These are phyloP conservation scores for Cladosporium oxysporum DNA, from an alignment of 2,329 filamentous ascomycete species.

Conservation along the genomic window DNA sequence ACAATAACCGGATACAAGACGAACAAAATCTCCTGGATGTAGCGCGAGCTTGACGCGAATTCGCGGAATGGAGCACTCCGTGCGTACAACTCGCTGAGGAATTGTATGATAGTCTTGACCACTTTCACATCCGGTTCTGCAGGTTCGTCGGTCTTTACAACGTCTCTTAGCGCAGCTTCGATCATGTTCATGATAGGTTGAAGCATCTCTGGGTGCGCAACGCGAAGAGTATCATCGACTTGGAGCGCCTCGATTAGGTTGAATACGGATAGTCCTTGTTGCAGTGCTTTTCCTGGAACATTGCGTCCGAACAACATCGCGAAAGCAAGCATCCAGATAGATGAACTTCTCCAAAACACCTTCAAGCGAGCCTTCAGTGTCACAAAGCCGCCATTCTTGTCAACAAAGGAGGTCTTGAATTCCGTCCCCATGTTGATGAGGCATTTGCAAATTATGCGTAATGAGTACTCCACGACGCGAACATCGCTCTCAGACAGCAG, in stretches of 20 bases:
- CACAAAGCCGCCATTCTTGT: slow-evolving; percentile 83
- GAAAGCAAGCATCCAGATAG: slow-evolving; percentile 85
- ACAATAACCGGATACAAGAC: slow-evolving; percentile 87
- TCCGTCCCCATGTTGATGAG: slow-evolving; percentile 77
- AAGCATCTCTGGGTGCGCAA: slow-evolving; percentile 76
- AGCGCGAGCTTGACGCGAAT: slow-evolving; percentile 77
- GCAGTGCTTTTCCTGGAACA: slow-evolving; percentile 67
- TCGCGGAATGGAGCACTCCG: slow-evolving; percentile 78
- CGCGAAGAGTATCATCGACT: slow-evolving; percentile 58
- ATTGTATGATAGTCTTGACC: slow-evolving; percentile 74
- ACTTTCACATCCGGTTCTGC: slow-evolving; percentile 58
- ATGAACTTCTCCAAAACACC: slow-evolving; percentile 83
- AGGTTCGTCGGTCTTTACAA: slow-evolving; percentile 59
- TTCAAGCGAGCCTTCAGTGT: slow-evolving; percentile 82
- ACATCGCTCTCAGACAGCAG: slow-evolving; percentile 84
- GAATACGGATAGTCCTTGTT: slow-evolving; percentile 73
- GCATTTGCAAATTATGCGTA: slow-evolving; percentile 80
- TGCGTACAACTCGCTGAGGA: slow-evolving; percentile 76
- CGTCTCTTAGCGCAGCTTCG: slow-evolving; percentile 75
- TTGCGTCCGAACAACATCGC: slow-evolving; percentile 85
- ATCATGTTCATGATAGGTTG: slow-evolving; percentile 84
- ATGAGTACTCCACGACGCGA: slow-evolving; percentile 76
- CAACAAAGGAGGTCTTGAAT: slow-evolving; percentile 82
- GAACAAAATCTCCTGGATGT: slow-evolving; percentile 74
- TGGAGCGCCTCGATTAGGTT: slow-evolving; percentile 73